A percentile compares a stretch with the other conserved stretches of the same genome.
Evolutionary conservation across 2,329 filamentous ascomycete genomes (phyloP).

Genomic region (Beauveria bassiana): DNA sequence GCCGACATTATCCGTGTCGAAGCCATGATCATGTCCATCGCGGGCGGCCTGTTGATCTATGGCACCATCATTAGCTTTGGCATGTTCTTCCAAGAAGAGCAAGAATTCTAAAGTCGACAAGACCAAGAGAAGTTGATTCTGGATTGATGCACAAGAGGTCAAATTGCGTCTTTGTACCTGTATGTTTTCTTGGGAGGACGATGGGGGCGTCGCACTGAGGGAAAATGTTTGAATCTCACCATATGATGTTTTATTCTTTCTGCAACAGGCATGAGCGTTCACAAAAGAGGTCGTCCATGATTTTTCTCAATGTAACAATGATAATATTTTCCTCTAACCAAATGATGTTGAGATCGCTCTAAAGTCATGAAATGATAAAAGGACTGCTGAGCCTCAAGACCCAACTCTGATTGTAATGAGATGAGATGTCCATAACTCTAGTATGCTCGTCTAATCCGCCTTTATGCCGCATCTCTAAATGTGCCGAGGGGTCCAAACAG

Average conservation of each 20-base stretch:
- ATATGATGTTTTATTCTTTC: not conserved
- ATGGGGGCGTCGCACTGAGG: not conserved
- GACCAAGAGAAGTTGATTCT: not conserved
- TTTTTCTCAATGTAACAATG: not conserved
- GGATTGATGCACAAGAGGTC: not conserved
- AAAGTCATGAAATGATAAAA: not conserved
- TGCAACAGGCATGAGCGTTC: conserved; percentile 7
- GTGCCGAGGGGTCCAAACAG: conserved; percentile 49
- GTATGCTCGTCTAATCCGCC: not conserved
- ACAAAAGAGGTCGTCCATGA: conserved; percentile 4
- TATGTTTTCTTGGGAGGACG: not conserved
- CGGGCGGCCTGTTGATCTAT: conserved; percentile 91
- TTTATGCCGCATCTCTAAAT: conserved; percentile 32
- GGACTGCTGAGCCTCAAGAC: not conserved
- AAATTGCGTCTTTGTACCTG: not conserved
- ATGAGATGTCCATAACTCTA: not conserved
- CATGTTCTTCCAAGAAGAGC: conserved; percentile 97
- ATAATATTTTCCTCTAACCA: not conserved
- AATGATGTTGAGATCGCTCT: conserved; percentile 8
- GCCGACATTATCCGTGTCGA: conserved; percentile 71
- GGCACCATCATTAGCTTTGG: conserved; percentile 96
- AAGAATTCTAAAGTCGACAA: conserved; percentile 63
- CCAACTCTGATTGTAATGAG: not conserved
- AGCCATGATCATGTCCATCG: conserved; percentile 91
- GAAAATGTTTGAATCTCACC: not conserved